Evolutionary conservation across 805 yeast genomes (phyloP).

Genomic region (Isabelozyma rhagii): DNA sequence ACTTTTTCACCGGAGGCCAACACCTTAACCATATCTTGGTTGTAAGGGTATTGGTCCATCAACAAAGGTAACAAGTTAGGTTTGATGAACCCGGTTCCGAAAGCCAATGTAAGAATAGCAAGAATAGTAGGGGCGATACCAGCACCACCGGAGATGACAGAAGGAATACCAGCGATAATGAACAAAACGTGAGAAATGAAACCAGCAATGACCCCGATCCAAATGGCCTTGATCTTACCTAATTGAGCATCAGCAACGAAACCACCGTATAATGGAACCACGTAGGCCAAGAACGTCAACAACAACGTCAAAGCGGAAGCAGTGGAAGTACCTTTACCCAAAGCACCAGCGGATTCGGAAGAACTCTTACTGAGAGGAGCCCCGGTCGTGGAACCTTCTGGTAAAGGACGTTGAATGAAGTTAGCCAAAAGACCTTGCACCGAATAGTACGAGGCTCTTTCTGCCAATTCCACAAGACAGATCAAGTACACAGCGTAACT

Average conservation of each 20-base stretch:
- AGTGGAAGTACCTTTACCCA: constrained; percentile 41
- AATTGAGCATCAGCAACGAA: constrained; percentile 46
- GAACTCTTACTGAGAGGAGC: constrained; percentile 27
- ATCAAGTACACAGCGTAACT: constrained; percentile 50
- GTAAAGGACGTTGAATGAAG: constrained; percentile 52
- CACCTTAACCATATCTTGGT: constrained; percentile 56
- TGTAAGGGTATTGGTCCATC: constrained; percentile 50
- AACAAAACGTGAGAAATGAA: constrained; percentile 46
- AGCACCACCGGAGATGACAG: constrained; percentile 30
- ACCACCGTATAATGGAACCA: constrained; percentile 52
- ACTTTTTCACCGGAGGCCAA: constrained; percentile 63
- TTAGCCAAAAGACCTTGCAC: constrained; percentile 42
- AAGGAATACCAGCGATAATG: constrained; percentile 47
- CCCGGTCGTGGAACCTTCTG: constrained; percentile 46
- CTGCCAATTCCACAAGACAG: constrained; percentile 50
- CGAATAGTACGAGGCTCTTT: constrained; percentile 55
- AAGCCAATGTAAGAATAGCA: constrained; percentile 36
- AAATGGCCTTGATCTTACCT: constrained; percentile 48
- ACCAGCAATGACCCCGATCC: constrained; percentile 48
- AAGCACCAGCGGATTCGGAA: constrained; percentile 48
- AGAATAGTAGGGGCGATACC: constrained; percentile 39
- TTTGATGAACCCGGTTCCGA: constrained; percentile 54
- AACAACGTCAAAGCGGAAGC: constrained; percentile 48
- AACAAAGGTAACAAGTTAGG: constrained; percentile 50
- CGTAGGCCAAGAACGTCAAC: constrained; percentile 48